Evolutionary conservation across 495 filamentous ascomycete genomes (phyloP).

Genomic region (Penicillium fimorum): DNA sequence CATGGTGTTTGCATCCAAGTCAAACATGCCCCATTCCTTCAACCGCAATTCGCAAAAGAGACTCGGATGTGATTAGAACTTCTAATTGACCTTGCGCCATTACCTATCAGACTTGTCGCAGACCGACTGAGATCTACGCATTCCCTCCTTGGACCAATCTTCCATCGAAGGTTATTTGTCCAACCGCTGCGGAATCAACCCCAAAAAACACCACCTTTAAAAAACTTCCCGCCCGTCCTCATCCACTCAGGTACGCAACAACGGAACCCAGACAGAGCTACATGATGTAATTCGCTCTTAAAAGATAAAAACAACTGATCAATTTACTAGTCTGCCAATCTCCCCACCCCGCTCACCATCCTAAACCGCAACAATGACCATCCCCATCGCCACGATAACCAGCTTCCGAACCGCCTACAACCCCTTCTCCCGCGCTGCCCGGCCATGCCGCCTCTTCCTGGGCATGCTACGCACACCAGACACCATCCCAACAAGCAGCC

Average conservation of each 20-base stretch:
- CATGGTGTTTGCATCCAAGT: slow-evolving; percentile 38
- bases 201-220: slow-evolving; percentile 12
- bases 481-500: slow-evolving; percentile 69
- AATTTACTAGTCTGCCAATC: neutral
- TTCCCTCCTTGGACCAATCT: neutral
- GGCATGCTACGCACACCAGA: slow-evolving; percentile 62
- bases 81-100: slow-evolving; percentile 9
- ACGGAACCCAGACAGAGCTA: neutral
- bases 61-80: neutral
- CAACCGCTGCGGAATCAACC: neutral
- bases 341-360: neutral
- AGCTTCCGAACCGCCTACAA: slow-evolving; percentile 83
- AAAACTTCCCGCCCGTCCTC: slow-evolving; percentile 23
- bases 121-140: neutral
- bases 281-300: neutral
- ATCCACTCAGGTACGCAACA: slow-evolving; percentile 18
- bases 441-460: slow-evolving; percentile 83
- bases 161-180: neutral
- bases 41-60: slow-evolving; percentile 17
- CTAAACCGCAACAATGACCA: slow-evolving; percentile 70
- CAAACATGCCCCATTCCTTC: slow-evolving; percentile 32
- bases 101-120: neutral
- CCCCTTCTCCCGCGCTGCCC: slow-evolving; percentile 75
- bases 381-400: slow-evolving; percentile 60
- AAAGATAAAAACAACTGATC: slow-evolving; percentile 1